phyloP scores from a whole-genome alignment of 192 early-diverging fungal species.

The Coemansia sp. region DNA sequence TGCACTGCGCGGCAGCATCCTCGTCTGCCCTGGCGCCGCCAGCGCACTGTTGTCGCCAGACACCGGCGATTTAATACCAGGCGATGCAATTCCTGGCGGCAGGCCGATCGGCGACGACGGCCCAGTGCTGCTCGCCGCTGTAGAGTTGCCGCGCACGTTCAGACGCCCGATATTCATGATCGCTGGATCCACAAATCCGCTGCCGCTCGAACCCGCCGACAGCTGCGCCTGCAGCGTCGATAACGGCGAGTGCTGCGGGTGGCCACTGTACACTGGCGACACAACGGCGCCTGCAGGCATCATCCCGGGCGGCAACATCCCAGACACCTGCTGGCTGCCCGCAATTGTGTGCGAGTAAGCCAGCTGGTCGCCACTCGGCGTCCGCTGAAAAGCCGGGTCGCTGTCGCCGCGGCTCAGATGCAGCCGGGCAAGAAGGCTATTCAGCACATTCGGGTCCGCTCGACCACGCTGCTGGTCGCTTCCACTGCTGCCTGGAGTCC shows the following conservation, averaged over 20 bases:
- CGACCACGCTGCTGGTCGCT: constrained; percentile 22
- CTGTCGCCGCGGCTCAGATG: constrained; percentile 26
- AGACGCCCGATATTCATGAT: constrained; percentile 36
- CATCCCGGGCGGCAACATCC: constrained; percentile 1
- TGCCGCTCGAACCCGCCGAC: not conserved
- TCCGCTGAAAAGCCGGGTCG: not conserved
- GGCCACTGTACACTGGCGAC: not conserved
- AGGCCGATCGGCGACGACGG: constrained; percentile 19
- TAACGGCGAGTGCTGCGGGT: not conserved
- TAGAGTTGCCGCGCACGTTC: not conserved
- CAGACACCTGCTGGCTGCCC: too few species aligned
- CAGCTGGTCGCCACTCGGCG: not conserved
- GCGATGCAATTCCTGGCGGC: constrained; percentile 34
- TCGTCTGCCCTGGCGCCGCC: constrained; percentile 8
- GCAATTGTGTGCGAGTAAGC: too few species aligned
- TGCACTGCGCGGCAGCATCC: constrained; percentile 44
- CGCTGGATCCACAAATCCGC: constrained; percentile 39
- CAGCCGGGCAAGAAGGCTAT: constrained; percentile 35
- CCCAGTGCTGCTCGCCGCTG: constrained; percentile 1
- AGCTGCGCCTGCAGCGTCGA: not conserved
- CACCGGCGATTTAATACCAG: not conserved
- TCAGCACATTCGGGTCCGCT: constrained; percentile 31
- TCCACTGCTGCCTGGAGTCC: constrained; percentile 6
- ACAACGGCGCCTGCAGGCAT: not conserved
- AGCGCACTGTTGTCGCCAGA: not conserved